Evolutionary conservation across 257 asterid species (phyloP).

Genomic region (Capsicum chinense): DNA sequence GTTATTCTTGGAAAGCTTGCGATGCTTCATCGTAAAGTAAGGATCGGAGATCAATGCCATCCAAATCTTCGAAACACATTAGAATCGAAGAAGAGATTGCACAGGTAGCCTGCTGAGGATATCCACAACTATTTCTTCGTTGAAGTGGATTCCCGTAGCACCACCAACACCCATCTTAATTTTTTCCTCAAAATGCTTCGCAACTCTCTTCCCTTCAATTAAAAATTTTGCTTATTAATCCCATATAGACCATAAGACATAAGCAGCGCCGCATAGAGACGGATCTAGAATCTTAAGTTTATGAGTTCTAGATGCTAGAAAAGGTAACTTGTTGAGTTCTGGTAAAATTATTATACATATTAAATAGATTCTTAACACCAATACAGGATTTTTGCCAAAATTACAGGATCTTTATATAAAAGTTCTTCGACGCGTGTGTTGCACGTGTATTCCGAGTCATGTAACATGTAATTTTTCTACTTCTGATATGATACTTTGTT

Average conservation of each 20-base stretch:
- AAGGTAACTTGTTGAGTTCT: background rate
- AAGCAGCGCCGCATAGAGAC: background rate
- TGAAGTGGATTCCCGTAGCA: too few relatives aligned
- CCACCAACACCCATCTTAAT: background rate
- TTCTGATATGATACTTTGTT: too few relatives aligned
- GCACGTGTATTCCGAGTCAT: background rate
- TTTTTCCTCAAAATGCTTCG: background rate
- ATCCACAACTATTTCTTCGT: too few relatives aligned
- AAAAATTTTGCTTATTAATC: background rate
- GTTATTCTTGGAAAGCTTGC: background rate
- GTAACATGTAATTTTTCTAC: background rate
- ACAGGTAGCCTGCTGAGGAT: too few relatives aligned
- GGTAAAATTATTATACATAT: too few relatives aligned
- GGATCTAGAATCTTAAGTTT: background rate
- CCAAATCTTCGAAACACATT: too few relatives aligned
- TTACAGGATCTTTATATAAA: background rate
- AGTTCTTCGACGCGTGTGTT: background rate
- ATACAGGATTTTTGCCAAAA: background rate
- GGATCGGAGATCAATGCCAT: too few relatives aligned
- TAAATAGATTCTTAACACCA: too few relatives aligned
- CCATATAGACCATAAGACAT: too few relatives aligned
- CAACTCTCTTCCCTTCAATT: background rate
- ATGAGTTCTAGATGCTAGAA: background rate
- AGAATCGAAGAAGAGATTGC: too few relatives aligned
- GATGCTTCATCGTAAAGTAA: background rate